phyloP scores from a whole-genome alignment of 805 yeast genomes.

The Crinitomyces ghanaensis region DNA sequence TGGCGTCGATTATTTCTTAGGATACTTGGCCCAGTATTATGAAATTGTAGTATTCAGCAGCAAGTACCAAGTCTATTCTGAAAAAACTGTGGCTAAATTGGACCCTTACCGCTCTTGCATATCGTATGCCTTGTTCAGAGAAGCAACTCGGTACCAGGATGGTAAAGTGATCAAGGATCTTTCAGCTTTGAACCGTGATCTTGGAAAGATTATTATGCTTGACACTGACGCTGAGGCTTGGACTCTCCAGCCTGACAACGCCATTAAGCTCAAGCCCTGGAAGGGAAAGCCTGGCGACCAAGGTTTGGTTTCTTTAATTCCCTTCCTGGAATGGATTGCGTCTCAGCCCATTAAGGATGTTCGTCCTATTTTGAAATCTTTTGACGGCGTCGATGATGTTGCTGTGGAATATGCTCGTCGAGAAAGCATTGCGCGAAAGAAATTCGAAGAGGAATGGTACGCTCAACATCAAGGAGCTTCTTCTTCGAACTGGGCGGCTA shows the following conservation, averaged over 20 bases:
- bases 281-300: conserved; percentile 73
- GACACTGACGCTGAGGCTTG: conserved; percentile 67
- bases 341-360: conserved; percentile 80
- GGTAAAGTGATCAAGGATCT: conserved; percentile 87
- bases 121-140: conserved; percentile 78
- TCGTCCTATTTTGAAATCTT: conserved; percentile 73
- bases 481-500: conserved; percentile 44
- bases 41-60: conserved; percentile 88
- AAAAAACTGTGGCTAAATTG: conserved; percentile 70
- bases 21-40: conserved; percentile 88
- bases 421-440: conserved; percentile 61
- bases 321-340: conserved; percentile 89
- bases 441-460: conserved; percentile 33
- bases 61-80: conserved; percentile 76
- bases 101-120: conserved; percentile 90
- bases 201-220: conserved; percentile 64
- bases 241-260: conserved; percentile 85
- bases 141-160: conserved; percentile 81
- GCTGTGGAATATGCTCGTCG: conserved; percentile 73
- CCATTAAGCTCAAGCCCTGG: conserved; percentile 81
- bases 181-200: conserved; percentile 80
- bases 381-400: conserved; percentile 51
- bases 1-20: conserved; percentile 92
- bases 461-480: conserved; percentile 31
- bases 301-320: conserved; percentile 64